phyloP scores from a whole-genome alignment of 495 filamentous ascomycete species.

The Talaromyces ruber region DNA sequence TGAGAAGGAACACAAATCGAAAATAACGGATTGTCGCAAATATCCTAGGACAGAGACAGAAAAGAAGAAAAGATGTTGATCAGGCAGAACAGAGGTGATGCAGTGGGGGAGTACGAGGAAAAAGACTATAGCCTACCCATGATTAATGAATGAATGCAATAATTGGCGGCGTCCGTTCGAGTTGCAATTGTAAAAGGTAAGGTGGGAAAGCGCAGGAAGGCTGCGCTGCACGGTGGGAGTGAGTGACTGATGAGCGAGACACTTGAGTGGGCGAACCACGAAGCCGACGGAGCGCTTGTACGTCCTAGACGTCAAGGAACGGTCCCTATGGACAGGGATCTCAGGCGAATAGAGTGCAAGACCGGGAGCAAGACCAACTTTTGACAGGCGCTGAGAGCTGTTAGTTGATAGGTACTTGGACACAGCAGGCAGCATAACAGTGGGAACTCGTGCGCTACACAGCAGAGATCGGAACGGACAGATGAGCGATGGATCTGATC shows the following conservation, averaged over 20 bases:
- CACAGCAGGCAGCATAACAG: neutral
- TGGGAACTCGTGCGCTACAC: neutral
- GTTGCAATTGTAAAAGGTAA: conserved; percentile 8
- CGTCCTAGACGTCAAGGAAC: conserved; percentile 7
- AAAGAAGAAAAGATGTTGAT: conserved; percentile 10
- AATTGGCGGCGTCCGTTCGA: conserved; percentile 6
- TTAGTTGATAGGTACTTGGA: neutral
- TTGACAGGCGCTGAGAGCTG: conserved; percentile 1
- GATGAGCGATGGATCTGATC: neutral
- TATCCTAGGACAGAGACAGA: neutral
- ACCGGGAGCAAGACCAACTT: neutral
- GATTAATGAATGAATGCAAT: conserved; percentile 16
- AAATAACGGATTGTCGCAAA: neutral
- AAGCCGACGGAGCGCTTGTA: conserved; percentile 6
- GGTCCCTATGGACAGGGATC: conserved; percentile 3
- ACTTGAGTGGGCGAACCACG: conserved; percentile 3
- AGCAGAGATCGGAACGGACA: neutral
- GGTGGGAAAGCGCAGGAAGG: conserved; percentile 7
- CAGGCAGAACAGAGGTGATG: conserved; percentile 12
- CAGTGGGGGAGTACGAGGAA: conserved; percentile 14
- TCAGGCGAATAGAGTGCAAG: conserved; percentile 4
- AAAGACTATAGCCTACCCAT: conserved; percentile 12
- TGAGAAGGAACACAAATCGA: neutral
- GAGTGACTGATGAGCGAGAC: conserved; percentile 4
- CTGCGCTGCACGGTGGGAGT: conserved; percentile 5